phyloP scores from a whole-genome alignment of 2,329 filamentous ascomycete species.

The Hypoxylon sp. region DNA sequence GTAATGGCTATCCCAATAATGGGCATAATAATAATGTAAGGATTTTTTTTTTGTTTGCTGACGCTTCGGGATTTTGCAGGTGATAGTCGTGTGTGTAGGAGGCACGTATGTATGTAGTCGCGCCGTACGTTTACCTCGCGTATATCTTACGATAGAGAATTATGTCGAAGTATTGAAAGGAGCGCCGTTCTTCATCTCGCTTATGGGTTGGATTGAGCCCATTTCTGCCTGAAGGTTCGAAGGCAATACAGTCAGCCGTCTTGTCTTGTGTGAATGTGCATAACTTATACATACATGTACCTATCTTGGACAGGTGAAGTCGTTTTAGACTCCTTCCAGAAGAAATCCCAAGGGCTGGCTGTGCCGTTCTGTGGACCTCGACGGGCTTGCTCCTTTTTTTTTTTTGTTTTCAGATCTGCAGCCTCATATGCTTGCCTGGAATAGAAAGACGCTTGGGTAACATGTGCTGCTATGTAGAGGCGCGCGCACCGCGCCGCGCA shows the following conservation, averaged over 20 bases:
- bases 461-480: conserved; percentile 2
- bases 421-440: neutral
- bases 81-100: neutral
- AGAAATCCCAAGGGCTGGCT: conserved; percentile 8
- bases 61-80: neutral
- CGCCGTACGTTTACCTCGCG: conserved; percentile 1
- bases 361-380: conserved; percentile 17
- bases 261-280: neutral
- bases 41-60: conserved; percentile 4
- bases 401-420: neutral
- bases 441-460: conserved; percentile 8
- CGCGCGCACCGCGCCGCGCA: conserved; percentile 3
- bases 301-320: conserved; percentile 15
- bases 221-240: neutral
- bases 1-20: neutral
- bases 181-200: neutral
- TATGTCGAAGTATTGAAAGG: neutral
- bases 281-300: neutral
- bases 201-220: neutral
- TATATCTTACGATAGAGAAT: neutral
- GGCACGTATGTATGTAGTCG: too few relatives aligned
- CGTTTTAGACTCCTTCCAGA: conserved; percentile 37
- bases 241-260: neutral
- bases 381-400: neutral
- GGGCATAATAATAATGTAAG: conserved; percentile 15